These are phyloP conservation scores for Diaporthe eres DNA, from an alignment of 2,329 filamentous ascomycete species.

Conservation along the genomic window DNA sequence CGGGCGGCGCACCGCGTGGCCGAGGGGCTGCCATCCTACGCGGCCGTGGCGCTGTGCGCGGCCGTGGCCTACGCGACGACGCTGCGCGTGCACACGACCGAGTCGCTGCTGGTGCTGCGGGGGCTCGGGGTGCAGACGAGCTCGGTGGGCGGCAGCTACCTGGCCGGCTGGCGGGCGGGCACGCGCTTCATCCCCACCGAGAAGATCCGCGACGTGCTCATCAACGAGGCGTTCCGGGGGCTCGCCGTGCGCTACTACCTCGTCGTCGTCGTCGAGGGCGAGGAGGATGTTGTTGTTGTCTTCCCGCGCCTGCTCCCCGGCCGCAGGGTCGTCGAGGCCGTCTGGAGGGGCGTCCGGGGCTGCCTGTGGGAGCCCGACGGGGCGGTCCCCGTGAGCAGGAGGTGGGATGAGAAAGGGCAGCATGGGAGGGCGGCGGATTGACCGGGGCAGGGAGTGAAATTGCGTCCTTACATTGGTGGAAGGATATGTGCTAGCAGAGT, in stretches of 20 bases:
- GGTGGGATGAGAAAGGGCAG: conserved; percentile 50
- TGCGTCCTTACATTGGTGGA: neutral
- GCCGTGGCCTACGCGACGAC: conserved; percentile 60
- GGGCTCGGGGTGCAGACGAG: conserved; percentile 93
- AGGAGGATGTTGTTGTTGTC: conserved; percentile 92
- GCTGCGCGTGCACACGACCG: conserved; percentile 70
- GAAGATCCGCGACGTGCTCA: conserved; percentile 91
- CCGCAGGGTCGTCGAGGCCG: conserved; percentile 82
- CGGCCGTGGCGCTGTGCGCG: conserved; percentile 56
- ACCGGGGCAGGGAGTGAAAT: neutral
- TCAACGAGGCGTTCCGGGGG: conserved; percentile 94
- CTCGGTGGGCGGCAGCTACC: conserved; percentile 77
- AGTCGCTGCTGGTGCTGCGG: conserved; percentile 89
- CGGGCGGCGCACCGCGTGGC: conserved; percentile 51
- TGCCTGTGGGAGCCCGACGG: conserved; percentile 80
- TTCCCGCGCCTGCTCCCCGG: conserved; percentile 87
- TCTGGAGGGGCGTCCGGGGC: conserved; percentile 88
- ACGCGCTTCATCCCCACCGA: conserved; percentile 86
- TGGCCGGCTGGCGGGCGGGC: conserved; percentile 57
- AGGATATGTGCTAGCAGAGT: conserved; percentile 3
- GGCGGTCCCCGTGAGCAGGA: conserved; percentile 19
- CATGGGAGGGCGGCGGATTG: conserved; percentile 14
- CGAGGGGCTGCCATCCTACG: conserved; percentile 53
- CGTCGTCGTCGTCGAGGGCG: conserved; percentile 89
- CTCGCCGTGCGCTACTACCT: conserved; percentile 94